These are phyloP conservation scores for Pezicula carpinea DNA, from an alignment of 2,329 filamentous ascomycete genomes.

Conservation along the genomic window DNA sequence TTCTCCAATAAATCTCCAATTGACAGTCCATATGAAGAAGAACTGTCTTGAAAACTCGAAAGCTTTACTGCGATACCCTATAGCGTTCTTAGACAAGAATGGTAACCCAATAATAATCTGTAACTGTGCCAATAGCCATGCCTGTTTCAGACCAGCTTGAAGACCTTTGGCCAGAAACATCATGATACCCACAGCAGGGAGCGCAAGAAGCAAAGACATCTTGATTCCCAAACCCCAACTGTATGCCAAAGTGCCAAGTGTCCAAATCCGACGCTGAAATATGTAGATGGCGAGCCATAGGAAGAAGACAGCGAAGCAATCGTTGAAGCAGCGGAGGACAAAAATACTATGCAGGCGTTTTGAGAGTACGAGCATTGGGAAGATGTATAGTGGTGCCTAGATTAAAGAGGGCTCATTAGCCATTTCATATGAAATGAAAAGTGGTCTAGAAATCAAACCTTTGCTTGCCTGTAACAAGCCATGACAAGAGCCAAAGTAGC, in stretches of 20 bases:
- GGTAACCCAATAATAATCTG: slow-evolving; percentile 65
- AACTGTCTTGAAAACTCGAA: slow-evolving; percentile 92
- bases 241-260: slow-evolving; percentile 66
- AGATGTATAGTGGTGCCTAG: slow-evolving; percentile 79
- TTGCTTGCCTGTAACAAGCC: slow-evolving; percentile 72
- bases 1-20: slow-evolving; percentile 94
- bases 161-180: slow-evolving; percentile 71
- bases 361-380: slow-evolving; percentile 79
- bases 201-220: slow-evolving; percentile 81
- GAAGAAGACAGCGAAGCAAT: slow-evolving; percentile 81
- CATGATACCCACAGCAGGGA: slow-evolving; percentile 75
- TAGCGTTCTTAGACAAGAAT: slow-evolving; percentile 62
- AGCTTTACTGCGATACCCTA: slow-evolving; percentile 72
- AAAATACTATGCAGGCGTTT: slow-evolving; percentile 95
- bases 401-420: slow-evolving; percentile 4
- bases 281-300: slow-evolving; percentile 77
- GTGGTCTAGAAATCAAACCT: slow-evolving; percentile 41
- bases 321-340: slow-evolving; percentile 89
- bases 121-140: slow-evolving; percentile 68
- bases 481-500: slow-evolving; percentile 71
- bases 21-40: slow-evolving; percentile 97
- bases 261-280: slow-evolving; percentile 73
- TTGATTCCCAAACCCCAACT: slow-evolving; percentile 84
- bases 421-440: background rate
- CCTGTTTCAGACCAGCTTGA: slow-evolving; percentile 59